A percentile compares a stretch with the other conserved stretches of the same genome.
Evolutionary conservation across 192 early-diverging fungal genomes (phyloP).

Genomic region (Gigaspora rosea): DNA sequence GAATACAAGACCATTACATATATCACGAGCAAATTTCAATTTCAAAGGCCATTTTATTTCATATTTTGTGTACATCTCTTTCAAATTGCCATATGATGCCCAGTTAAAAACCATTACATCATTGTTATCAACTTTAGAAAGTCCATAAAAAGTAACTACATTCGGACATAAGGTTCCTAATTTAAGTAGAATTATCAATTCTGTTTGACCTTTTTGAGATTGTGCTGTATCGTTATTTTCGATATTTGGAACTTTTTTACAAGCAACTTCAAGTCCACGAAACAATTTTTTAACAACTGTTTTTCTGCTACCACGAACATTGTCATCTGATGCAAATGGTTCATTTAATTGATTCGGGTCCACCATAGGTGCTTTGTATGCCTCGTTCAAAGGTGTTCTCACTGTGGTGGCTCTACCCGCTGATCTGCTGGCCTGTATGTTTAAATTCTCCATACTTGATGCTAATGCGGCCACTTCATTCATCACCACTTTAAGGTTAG

Average conservation of each 20-base stretch:
- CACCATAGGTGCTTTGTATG: neutral
- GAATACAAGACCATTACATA: neutral
- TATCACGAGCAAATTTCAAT: neutral
- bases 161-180: neutral
- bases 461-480: too few relatives aligned
- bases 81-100: constrained; percentile 3
- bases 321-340: neutral
- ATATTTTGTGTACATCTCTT: neutral
- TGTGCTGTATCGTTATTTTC: neutral
- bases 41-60: neutral
- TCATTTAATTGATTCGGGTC: neutral
- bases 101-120: constrained; percentile 15
- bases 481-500: too few relatives aligned
- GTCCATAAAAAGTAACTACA: constrained; percentile 17
- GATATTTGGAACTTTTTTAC: neutral
- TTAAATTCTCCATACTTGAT: too few relatives aligned
- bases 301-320: neutral
- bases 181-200: neutral
- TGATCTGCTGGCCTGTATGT: too few relatives aligned
- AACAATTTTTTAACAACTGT: neutral
- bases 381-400: neutral
- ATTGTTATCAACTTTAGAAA: neutral
- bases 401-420: too few relatives aligned
- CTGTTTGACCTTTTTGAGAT: neutral
- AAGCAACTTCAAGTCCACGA: neutral